These are phyloP conservation scores for Austroboletus novae-zelandiae DNA, from an alignment of 1,284 basidiomycete species.

Conservation along the genomic window DNA sequence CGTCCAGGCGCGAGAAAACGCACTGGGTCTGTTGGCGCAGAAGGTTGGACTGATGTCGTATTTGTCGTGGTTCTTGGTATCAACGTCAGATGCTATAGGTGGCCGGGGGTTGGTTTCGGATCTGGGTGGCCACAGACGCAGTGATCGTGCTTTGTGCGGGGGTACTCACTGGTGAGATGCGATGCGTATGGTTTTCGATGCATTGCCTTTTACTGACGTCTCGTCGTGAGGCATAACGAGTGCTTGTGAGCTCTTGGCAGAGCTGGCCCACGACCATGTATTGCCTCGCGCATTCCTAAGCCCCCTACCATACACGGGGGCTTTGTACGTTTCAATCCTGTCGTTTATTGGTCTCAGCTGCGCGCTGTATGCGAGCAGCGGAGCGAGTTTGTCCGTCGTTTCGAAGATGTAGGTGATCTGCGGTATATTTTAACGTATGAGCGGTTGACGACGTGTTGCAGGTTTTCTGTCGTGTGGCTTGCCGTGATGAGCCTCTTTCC, in stretches of 20 bases:
- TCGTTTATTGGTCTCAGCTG: slow-evolving; percentile 51
- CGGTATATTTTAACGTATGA: neutral
- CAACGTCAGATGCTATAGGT: slow-evolving; percentile 31
- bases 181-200: neutral
- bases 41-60: slow-evolving; percentile 32
- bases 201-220: slow-evolving; percentile 2
- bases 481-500: slow-evolving; percentile 65
- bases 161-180: slow-evolving; percentile 55
- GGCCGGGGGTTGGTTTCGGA: slow-evolving; percentile 58
- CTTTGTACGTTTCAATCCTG: slow-evolving; percentile 53
- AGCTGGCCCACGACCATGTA: slow-evolving; percentile 57
- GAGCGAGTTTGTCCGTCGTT: slow-evolving; percentile 49
- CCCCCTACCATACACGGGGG: slow-evolving; percentile 47
- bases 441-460: slow-evolving; percentile 14
- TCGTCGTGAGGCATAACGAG: slow-evolving; percentile 48
- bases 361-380: slow-evolving; percentile 57
- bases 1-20: slow-evolving; percentile 50
- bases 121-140: slow-evolving; percentile 61
- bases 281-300: slow-evolving; percentile 54
- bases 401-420: slow-evolving; percentile 50
- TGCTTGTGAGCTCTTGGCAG: slow-evolving; percentile 56
- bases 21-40: slow-evolving; percentile 59
- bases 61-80: neutral
- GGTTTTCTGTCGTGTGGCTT: slow-evolving; percentile 65
- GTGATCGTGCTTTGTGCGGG: slow-evolving; percentile 66